Evolutionary conservation across 1,139 yeast genomes (phyloP).

Genomic region (Yamadazyma conglobata): DNA sequence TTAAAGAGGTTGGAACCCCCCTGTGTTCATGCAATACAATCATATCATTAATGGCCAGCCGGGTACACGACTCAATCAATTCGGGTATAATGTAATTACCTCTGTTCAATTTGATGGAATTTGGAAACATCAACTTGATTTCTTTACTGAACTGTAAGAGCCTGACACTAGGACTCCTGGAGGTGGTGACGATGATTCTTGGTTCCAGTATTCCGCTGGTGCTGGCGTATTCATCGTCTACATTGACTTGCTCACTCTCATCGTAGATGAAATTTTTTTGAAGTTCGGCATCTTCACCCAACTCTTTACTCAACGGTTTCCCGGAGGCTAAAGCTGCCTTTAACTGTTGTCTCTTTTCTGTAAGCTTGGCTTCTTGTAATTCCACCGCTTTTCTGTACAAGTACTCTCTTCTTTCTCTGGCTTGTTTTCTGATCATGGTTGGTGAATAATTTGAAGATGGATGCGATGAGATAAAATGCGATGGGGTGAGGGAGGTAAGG

Average conservation of each 20-base stretch:
- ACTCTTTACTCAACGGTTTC: slow-evolving; percentile 80
- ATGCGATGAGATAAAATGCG: slow-evolving; percentile 10
- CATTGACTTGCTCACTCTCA: slow-evolving; percentile 60
- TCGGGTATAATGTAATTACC: slow-evolving; percentile 90
- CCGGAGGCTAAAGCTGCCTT: slow-evolving; percentile 90
- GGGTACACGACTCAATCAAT: slow-evolving; percentile 76
- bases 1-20: slow-evolving; percentile 94
- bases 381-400: slow-evolving; percentile 84
- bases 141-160: slow-evolving; percentile 91
- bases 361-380: slow-evolving; percentile 81
- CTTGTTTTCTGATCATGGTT: slow-evolving; percentile 78
- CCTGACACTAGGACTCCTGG: slow-evolving; percentile 85
- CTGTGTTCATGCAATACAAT: slow-evolving; percentile 91
- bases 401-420: slow-evolving; percentile 93
- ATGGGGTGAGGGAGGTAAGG: background rate
- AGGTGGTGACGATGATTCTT: slow-evolving; percentile 87
- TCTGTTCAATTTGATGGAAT: slow-evolving; percentile 82
- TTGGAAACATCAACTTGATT: slow-evolving; percentile 83
- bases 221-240: slow-evolving; percentile 89
- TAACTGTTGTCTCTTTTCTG: slow-evolving; percentile 81
- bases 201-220: slow-evolving; percentile 90
- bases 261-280: slow-evolving; percentile 84
- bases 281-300: slow-evolving; percentile 80
- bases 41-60: slow-evolving; percentile 70
- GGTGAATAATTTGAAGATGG: slow-evolving; percentile 5